Base-by-base conservation (phyloP, 2,329 filamentous ascomycete genomes). In the Monilinia vaccinii-corymbosi region DNA sequence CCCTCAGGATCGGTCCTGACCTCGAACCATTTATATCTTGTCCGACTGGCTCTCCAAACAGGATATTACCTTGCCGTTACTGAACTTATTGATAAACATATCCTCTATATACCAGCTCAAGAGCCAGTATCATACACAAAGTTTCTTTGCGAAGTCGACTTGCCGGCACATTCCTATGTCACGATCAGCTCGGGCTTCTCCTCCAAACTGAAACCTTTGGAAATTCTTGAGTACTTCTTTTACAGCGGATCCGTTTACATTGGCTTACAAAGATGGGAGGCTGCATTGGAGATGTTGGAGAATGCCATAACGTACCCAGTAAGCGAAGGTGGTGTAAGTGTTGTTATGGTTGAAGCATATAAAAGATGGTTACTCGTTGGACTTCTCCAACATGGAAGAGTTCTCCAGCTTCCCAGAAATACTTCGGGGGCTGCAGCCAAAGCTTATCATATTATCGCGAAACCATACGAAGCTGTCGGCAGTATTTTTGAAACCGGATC, bases 361-460 rank as follows among this genome's bases (percentile, higher is more conserved):
- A 95, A 93, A 75, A 95, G 93, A 73, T 97, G 91, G 88, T 71
- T 95, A 10, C 76, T 99, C 18, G 80, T 91, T 11, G 84, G 85
- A 57, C 78, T 97, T 58, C 76, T 99, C 21, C 78, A 82, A 8
- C 76, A 85, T 57, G 92, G 91, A 65, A 82, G 78, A 67, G 76
- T 77, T 5, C 75, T 76, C 2, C 66, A 73, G 0, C 70, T 83
- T 11, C 88, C 89, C 0, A 76, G 79, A 44, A 81, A 82, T 50
- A 80, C 82, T 9, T 78, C 80, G 53, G 62, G 72, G 2, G 72
- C 75, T 23, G 79, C 83, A 1, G 75, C 81, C 62, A 86, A 82
- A 68, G 71, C 76, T 6, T 85, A 85, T 66, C 78, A 78, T 61
- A 74, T 77, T 3, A 71, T 88, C 5, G 82, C 83, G 32, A 87